These are phyloP conservation scores for Oryza meridionalis DNA, from an alignment of 176 grass and related monocot genomes.

Conservation along the genomic window DNA sequence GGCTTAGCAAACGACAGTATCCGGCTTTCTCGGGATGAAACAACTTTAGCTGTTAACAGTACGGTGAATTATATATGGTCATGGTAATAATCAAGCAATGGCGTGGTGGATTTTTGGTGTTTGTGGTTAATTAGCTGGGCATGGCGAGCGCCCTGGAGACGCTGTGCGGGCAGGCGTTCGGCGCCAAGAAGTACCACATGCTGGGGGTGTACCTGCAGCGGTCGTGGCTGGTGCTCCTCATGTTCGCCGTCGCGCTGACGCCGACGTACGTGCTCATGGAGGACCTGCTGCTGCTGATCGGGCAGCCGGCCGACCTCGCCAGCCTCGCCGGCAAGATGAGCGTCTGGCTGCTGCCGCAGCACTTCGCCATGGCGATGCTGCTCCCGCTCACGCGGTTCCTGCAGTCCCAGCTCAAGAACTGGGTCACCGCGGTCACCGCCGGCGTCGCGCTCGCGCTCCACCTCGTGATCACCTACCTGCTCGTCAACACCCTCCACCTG, in stretches of 20 bases:
- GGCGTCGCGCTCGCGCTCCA: constrained; percentile 42
- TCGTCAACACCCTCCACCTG: constrained; percentile 9
- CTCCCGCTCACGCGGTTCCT: constrained; percentile 63
- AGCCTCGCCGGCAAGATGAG: constrained; percentile 45
- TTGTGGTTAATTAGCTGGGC: constrained; percentile 40
- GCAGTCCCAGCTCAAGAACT: constrained; percentile 72
- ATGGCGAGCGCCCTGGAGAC: constrained; percentile 80
- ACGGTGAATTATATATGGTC: too few species aligned
- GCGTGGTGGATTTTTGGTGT: not conserved
- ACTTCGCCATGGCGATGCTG: constrained; percentile 63
- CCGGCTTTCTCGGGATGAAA: too few species aligned
- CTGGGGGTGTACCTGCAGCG: constrained; percentile 73
- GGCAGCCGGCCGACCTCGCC: constrained; percentile 52
- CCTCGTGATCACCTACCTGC: constrained; percentile 51
- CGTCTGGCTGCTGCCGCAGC: constrained; percentile 56
- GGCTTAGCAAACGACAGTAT: too few species aligned
- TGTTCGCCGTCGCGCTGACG: constrained; percentile 43
- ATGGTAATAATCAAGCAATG: not conserved
- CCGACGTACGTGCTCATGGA: constrained; percentile 59
- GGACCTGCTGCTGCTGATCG: constrained; percentile 50
- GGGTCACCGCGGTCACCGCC: constrained; percentile 34
- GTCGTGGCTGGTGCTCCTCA: constrained; percentile 50
- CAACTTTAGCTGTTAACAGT: too few species aligned
- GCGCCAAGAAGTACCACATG: constrained; percentile 64
- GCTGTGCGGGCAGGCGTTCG: constrained; percentile 63